Base-by-base conservation (phyloP, 2,329 filamentous ascomycete species). In the Rugonectria rugulosa region DNA sequence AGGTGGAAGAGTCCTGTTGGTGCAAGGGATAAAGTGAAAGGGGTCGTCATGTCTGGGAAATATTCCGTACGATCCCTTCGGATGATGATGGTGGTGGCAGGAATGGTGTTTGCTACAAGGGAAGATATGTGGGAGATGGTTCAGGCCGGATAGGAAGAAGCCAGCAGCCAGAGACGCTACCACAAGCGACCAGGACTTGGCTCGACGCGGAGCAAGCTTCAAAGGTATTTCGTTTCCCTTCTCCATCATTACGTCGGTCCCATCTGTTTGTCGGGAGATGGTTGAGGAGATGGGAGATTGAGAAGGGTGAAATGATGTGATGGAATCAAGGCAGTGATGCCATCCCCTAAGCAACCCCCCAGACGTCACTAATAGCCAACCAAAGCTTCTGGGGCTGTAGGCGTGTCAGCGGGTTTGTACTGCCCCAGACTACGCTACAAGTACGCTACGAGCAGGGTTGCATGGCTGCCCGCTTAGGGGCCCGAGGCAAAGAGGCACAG, bases 11-110 rank as follows among this genome's bases (percentile, higher is more conserved):
- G 75, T 77, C 7, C 48, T 43, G 32, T 71, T 68, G 5, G 79
- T 81, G 67, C 80, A 81, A 3, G 80, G 79, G 2, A 81, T 66
- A 61, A 81, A 77, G 6, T 58, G 76, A 53, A 82, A 81, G 1
- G 77, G 72, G 46, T 82, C 79, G n/a, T 71, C 62, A 3, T 70
- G 61, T 14, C 61, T 53, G 0, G 79, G 79, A 47, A 80, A 81
- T 21, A 3, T 48, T 45, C 57, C 54, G 14, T 57, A 44, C 6
- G 29, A 11, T 2, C 24, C 45, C 20, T 46, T 37, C 11, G 24
- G 6, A 9, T 52, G 21, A 10, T 38, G 32, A 21, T 46, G 34
- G 8, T 42, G 32, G 17, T 43, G 56, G 20, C 27, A 29, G 31
- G 9, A n/a, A 11, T 38, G 46, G 0, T 32, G 27, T 8, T 40